phyloP scores from a whole-genome alignment of 768 basidiomycete species.

The Suillus weaverae region DNA sequence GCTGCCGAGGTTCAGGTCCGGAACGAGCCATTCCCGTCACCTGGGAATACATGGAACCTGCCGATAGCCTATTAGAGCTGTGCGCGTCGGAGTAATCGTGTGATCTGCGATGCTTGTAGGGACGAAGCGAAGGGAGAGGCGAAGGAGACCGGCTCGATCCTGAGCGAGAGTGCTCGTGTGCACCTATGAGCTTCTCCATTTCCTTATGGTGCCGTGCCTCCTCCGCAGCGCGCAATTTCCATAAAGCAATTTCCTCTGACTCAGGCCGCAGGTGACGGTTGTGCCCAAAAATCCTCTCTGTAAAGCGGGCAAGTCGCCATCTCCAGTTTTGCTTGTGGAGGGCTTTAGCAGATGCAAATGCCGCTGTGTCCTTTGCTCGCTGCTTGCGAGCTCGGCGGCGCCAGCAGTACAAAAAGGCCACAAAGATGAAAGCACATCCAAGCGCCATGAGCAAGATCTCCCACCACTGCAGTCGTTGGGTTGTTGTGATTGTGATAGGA shows the following conservation, averaged over 20 bases:
- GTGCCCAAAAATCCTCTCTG: conserved; percentile 59
- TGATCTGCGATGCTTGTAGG: conserved; percentile 23
- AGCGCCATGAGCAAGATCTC: conserved; percentile 82
- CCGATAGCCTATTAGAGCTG: conserved; percentile 40
- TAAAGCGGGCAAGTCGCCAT: conserved; percentile 52
- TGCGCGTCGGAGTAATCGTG: conserved; percentile 21
- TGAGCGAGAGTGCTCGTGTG: conserved; percentile 47
- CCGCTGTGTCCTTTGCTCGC: conserved; percentile 63
- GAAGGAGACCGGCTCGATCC: conserved; percentile 44
- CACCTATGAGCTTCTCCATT: conserved; percentile 50
- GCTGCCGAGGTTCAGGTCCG: conserved; percentile 73
- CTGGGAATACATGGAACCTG: conserved; percentile 66
- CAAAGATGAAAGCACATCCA: conserved; percentile 76
- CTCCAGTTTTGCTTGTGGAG: conserved; percentile 55
- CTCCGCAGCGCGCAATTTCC: conserved; percentile 50
- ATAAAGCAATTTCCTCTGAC: conserved; percentile 49
- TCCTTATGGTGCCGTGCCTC: conserved; percentile 48
- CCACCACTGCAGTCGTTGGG: conserved; percentile 68
- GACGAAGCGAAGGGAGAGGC: conserved; percentile 39
- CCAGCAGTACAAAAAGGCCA: conserved; percentile 66
- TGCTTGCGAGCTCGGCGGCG: conserved; percentile 68
- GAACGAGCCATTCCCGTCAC: conserved; percentile 61
- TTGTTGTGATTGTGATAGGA: conserved; percentile 40
- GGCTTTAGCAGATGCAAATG: conserved; percentile 61
- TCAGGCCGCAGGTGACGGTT: conserved; percentile 27